Evolutionary conservation across 2,329 filamentous ascomycete genomes (phyloP), one percentile per base, ranked within the genome.

Genomic region (Aspergillus hortae): DNA sequence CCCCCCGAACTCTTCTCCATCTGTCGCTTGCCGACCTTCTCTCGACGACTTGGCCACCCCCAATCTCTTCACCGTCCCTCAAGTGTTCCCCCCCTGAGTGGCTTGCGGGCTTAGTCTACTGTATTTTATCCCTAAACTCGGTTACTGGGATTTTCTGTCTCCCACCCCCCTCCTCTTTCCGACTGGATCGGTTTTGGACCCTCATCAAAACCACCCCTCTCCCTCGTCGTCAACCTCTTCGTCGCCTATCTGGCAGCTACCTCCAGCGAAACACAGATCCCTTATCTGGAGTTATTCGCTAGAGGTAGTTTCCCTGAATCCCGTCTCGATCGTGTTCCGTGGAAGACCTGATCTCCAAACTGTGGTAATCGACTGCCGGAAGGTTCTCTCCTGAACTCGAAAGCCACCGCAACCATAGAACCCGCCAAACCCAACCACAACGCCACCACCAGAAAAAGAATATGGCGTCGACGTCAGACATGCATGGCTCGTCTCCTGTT

Each of bases 401-500:
- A 49, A 51, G 48, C 54, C 49, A 55, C 52, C 38, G 10, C 44
- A 52, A 58, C 54, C 59, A 54, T 44, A 52, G 48, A 46, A 52
- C 23, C 42, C 38, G 17, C 38, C 33, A 45, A 53, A 58, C 42
- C 48, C 51, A 52, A 49, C 51, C 43, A 49, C 46, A 44, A 44
- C 54, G 50, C 54, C 54, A 57, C 54, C 51, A 45, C 38, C 19
- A 25, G 27, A 40, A 38, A 55, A 38, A 46, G 27, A 61, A 43
- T 47, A 73, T 72, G 69, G 69, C 68, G 56, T 59, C 66, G 56
- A 64, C 67, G 57, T 62, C 64, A 57, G 67, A 67, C 25, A 61
- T 70, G 62, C 67, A 67, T 61, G 66, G 65, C 59, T 68, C 70
- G 52, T 66, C 61, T 49, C 70, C 71, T 46, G 68, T 73, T 53